phyloP scores from a whole-genome alignment of 768 basidiomycete species.

The Hericium coralloides region DNA sequence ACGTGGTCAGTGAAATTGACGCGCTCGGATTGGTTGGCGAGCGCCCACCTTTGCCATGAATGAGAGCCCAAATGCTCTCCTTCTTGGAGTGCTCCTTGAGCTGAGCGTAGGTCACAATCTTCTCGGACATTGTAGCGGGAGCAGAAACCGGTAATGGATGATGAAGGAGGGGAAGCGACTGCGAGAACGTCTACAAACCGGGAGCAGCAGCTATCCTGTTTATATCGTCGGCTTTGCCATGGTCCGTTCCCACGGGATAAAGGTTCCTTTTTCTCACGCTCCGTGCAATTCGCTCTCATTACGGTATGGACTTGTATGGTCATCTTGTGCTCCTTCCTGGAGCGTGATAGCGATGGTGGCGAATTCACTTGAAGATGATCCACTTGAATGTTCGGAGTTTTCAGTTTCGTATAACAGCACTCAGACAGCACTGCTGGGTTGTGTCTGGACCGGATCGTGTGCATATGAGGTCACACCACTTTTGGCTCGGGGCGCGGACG shows the following conservation, averaged over 20 bases:
- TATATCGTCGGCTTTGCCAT: neutral
- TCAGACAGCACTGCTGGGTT: too few relatives aligned
- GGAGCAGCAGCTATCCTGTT: neutral
- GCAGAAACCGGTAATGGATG: constrained; percentile 10
- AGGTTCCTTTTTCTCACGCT: neutral
- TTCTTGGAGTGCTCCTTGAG: constrained; percentile 71
- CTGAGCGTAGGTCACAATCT: constrained; percentile 60
- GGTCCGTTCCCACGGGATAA: neutral
- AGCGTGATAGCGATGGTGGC: neutral
- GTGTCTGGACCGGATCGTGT: too few relatives aligned
- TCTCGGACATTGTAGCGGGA: constrained; percentile 26
- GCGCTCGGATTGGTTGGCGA: constrained; percentile 1
- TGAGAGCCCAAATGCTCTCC: constrained; percentile 71
- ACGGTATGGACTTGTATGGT: neutral
- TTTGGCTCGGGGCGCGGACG: too few relatives aligned
- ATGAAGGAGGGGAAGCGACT: constrained; percentile 6
- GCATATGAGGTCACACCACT: too few relatives aligned
- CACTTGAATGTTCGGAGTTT: too few relatives aligned
- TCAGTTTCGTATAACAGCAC: too few relatives aligned
- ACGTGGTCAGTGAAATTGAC: constrained; percentile 10
- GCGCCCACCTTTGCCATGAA: constrained; percentile 71
- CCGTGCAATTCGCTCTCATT: neutral
- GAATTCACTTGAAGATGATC: too few relatives aligned
- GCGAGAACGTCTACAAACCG: neutral
- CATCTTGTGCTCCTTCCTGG: neutral